phyloP scores from a whole-genome alignment of 192 early-diverging fungal genomes.

The Coemansia sp. region DNA sequence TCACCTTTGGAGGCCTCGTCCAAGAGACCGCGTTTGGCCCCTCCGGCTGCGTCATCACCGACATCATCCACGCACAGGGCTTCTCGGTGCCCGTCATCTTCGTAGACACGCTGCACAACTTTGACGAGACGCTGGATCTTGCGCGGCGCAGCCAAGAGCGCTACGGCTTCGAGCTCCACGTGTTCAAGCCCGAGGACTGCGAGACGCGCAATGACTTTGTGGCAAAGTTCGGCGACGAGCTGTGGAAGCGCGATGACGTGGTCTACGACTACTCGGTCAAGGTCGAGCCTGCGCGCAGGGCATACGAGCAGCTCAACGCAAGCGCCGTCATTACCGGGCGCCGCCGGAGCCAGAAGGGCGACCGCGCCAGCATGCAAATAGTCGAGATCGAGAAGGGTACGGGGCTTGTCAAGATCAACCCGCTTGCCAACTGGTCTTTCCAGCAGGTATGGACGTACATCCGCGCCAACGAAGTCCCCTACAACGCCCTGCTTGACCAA shows the following conservation, averaged over 20 bases:
- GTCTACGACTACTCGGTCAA: constrained; percentile 91
- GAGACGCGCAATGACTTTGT: constrained; percentile 68
- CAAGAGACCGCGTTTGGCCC: constrained; percentile 95
- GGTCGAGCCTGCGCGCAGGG: constrained; percentile 87
- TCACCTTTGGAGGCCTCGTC: constrained; percentile 74
- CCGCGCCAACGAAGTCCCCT: constrained; percentile 81
- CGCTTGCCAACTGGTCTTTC: constrained; percentile 88
- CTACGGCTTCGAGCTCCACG: constrained; percentile 70
- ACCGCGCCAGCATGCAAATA: constrained; percentile 71
- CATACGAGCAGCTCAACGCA: constrained; percentile 74
- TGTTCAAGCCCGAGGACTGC: constrained; percentile 71
- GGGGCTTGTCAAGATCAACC: constrained; percentile 87
- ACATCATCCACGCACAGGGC: constrained; percentile 77
- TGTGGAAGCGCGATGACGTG: constrained; percentile 82
- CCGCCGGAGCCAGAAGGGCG: constrained; percentile 81
- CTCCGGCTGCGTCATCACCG: constrained; percentile 83
- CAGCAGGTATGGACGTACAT: constrained; percentile 86
- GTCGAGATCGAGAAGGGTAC: constrained; percentile 77
- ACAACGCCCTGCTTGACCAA: constrained; percentile 84
- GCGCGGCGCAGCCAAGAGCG: constrained; percentile 63
- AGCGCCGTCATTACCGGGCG: constrained; percentile 87
- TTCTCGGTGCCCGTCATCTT: constrained; percentile 74
- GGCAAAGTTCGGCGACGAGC: constrained; percentile 65
- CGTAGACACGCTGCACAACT: constrained; percentile 94
- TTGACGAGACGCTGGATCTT: constrained; percentile 85